Conservation (phyloP, 148 eudicot species). For the Chenopodium formosanum region DNA sequence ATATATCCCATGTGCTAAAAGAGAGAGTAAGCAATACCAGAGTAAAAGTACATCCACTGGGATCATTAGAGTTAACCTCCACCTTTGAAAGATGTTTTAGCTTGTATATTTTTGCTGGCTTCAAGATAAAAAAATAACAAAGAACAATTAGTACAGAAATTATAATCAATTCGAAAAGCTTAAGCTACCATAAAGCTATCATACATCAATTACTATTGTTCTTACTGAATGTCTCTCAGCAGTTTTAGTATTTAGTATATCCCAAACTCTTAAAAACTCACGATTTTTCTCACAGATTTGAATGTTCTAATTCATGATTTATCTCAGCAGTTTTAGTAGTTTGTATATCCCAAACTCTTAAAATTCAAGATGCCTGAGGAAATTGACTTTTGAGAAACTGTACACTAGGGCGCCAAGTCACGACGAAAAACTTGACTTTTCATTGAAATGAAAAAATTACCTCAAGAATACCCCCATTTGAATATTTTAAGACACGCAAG, state of each 20-base stretch:
- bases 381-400: background rate
- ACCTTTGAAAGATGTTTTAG: constrained; percentile 88
- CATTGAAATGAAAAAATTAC: constrained; percentile 29
- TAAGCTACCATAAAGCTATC: background rate
- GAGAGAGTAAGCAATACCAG: constrained; percentile 50
- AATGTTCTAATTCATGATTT: background rate
- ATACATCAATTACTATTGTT: background rate
- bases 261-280: background rate
- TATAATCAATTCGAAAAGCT: background rate
- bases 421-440: background rate
- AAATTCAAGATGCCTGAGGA: background rate
- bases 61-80: constrained; percentile 82
- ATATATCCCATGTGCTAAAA: background rate
- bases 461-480: constrained; percentile 93
- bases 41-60: constrained; percentile 83
- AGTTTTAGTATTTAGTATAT: background rate
- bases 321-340: no score
- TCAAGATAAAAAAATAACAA: constrained; percentile 25
- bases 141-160: background rate
- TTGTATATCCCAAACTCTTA: no score
- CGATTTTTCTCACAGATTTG: background rate
- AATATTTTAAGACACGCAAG: constrained; percentile 86
- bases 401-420: background rate
- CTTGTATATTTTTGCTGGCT: constrained; percentile 93
- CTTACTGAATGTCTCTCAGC: background rate